Base-by-base conservation (phyloP, 73 alveolate genomes). In the Stentor coeruleus region DNA sequence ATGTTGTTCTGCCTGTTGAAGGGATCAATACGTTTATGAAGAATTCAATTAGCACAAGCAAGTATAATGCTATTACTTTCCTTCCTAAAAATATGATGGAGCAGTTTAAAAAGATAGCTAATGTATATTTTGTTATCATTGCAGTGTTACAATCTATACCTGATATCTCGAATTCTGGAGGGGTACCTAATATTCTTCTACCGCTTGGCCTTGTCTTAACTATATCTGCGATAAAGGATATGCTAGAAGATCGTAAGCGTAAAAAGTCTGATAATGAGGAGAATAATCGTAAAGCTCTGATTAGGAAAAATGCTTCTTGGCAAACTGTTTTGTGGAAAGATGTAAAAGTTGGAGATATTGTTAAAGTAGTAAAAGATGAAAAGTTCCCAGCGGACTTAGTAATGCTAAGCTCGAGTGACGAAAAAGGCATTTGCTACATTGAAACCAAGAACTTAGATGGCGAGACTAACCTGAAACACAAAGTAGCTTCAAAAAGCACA, bases 311-410 rank as follows among this genome's bases (percentile, higher is more conserved):
- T 39, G 58, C 80, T 14, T n/a, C 15, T 14, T 75, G 59, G 3
- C 36, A 20, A 1, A 40, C 55, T 14, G 82, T 74, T 40, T 59
- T 74, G 6, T 85, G 89, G 88, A 80, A 85, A 59, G 90, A 85
- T 26, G 84, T 85, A 26, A 2, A 77, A 80, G 82, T 85, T 20
- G 99, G 99, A 3, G 99, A 97, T 81, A 80, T 94, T 26, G 72
- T 93, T 1, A 74, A 87, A 26, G 90, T 95, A 6, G 84, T 89
- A 79, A 96, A 97, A 84, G 98, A 96, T 58, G 98, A 97, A 59
- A 88, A 86, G 72, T 94, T 98, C 55, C 99, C 99, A 2, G 98
- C 99, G 3, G 99, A 98, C 87, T 79, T 98, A 89, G 88, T 97
- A n/a, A 88, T 98, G 3, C 82, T 98, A 42, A 97, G 95, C 31